Evolutionary conservation across 805 yeast genomes (phyloP).

Genomic region (Cyberlindnera misumaiensis): DNA sequence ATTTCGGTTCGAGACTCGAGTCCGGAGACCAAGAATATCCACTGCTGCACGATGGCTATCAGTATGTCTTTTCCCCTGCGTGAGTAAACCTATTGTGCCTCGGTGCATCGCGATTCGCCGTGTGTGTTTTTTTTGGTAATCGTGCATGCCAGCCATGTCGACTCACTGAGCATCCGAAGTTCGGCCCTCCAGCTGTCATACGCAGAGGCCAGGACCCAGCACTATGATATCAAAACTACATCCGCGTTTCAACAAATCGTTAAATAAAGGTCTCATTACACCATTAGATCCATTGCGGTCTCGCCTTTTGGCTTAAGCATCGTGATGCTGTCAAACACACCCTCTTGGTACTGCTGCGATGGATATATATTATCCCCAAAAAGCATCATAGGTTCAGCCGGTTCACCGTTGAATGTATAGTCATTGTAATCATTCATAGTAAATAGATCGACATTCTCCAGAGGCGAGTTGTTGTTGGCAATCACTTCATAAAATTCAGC

Average conservation of each 20-base stretch:
- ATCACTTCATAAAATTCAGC: constrained; percentile 9
- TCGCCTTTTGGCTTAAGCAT: not conserved
- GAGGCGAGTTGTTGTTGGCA: constrained; percentile 14
- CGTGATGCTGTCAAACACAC: constrained; percentile 2
- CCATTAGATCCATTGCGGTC: not conserved
- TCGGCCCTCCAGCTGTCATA: no score
- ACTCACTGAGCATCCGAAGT: no score
- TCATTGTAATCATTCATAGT: constrained; percentile 3
- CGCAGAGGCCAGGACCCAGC: no score
- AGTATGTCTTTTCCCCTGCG: no score
- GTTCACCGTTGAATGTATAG: constrained; percentile 1
- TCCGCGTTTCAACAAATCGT: not conserved
- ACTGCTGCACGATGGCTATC: no score
- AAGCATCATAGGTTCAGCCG: constrained; percentile 1
- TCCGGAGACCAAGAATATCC: no score
- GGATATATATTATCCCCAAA: constrained; percentile 1
- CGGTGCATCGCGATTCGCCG: no score
- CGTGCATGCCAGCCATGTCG: no score
- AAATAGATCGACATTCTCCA: constrained; percentile 9
- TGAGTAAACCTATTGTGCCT: no score
- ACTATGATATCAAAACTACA: no score
- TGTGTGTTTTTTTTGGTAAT: no score
- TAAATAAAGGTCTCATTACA: not conserved
- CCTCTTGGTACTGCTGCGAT: not conserved
- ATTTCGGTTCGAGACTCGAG: no score